These are phyloP conservation scores for Fistulifera pelliculosa DNA, from an alignment of 108 stramenopile genomes.

Conservation along the genomic window DNA sequence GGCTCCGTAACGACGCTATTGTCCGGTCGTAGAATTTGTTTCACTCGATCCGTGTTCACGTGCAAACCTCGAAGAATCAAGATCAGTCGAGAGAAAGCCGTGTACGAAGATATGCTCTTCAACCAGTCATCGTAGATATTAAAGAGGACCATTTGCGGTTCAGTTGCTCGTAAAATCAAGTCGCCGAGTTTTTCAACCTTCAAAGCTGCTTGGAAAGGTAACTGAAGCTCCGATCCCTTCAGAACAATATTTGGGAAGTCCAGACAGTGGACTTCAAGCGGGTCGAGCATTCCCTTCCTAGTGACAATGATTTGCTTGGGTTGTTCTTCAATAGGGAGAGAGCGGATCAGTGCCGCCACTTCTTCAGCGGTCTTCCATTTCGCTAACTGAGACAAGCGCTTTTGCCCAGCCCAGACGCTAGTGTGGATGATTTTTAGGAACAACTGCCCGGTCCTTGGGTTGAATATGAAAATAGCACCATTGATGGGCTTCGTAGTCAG, in stretches of 20 bases:
- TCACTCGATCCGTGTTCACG: constrained; percentile 93
- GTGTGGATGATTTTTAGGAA: constrained; percentile 99
- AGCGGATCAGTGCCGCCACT: constrained; percentile 96
- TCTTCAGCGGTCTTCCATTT: constrained; percentile 99
- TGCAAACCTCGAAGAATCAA: constrained; percentile 96
- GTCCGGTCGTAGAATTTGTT: constrained; percentile 96
- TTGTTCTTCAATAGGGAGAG: constrained; percentile 97
- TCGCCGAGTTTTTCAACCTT: constrained; percentile 99
- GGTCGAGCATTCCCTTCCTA: constrained; percentile 97
- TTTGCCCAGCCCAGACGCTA: constrained; percentile 98
- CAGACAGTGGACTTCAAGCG: constrained; percentile 96
- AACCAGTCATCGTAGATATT: constrained; percentile 99
- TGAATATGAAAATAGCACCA: constrained; percentile 99
- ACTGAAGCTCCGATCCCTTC: constrained; percentile 96
- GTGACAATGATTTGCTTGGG: constrained; percentile 99
- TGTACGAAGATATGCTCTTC: constrained; percentile 96
- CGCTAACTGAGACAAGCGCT: constrained; percentile 96
- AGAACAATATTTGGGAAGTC: constrained; percentile 99
- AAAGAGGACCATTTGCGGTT: constrained; percentile 99
- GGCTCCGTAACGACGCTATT: constrained; percentile 96
- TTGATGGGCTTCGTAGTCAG: constrained; percentile 99
- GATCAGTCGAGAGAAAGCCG: constrained; percentile 97
- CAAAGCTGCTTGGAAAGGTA: constrained; percentile 97
- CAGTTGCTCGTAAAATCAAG: constrained; percentile 93
- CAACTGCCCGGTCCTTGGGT: constrained; percentile 96